Evolutionary conservation across 2,329 filamentous ascomycete genomes (phyloP).

Genomic region (Teratosphaeriaceae sp.): DNA sequence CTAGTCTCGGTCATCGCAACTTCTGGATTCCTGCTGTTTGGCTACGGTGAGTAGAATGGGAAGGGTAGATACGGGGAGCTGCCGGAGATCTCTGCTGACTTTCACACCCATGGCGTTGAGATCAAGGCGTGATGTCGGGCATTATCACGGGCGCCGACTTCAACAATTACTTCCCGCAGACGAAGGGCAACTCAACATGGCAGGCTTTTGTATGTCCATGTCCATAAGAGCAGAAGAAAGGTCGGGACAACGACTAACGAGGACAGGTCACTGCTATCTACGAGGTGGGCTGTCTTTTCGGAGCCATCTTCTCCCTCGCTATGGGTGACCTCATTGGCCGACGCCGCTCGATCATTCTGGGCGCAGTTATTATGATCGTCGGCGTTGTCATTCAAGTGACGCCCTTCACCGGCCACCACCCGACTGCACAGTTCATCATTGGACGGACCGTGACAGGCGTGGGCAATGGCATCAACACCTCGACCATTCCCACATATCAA

Average conservation of each 20-base stretch:
- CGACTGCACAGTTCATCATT: constrained; percentile 46
- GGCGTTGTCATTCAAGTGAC: constrained; percentile 37
- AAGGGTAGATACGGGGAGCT: too few relatives aligned
- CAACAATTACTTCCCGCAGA: constrained; percentile 32
- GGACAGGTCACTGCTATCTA: constrained; percentile 44
- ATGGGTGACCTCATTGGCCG: constrained; percentile 39
- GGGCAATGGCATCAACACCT: constrained; percentile 51
- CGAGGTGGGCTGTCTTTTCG: constrained; percentile 44
- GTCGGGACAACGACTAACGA: neutral
- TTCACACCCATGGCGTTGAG: too few relatives aligned
- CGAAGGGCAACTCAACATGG: constrained; percentile 37
- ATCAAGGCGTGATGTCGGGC: constrained; percentile 15
- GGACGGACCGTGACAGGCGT: constrained; percentile 48
- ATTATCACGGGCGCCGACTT: constrained; percentile 35
- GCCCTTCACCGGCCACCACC: constrained; percentile 25
- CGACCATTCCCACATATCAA: constrained; percentile 49
- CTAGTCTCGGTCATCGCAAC: too few relatives aligned
- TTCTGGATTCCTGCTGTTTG: too few relatives aligned
- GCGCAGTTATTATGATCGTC: constrained; percentile 37
- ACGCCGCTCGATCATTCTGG: constrained; percentile 37
- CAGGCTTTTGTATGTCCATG: constrained; percentile 35
- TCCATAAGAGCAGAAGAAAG: too few relatives aligned
- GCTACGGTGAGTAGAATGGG: too few relatives aligned
- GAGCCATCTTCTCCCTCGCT: constrained; percentile 33
- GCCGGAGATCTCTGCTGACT: too few relatives aligned